Base-by-base conservation (phyloP, 2,329 filamentous ascomycete genomes). In the Aquanectria penicillioides region DNA sequence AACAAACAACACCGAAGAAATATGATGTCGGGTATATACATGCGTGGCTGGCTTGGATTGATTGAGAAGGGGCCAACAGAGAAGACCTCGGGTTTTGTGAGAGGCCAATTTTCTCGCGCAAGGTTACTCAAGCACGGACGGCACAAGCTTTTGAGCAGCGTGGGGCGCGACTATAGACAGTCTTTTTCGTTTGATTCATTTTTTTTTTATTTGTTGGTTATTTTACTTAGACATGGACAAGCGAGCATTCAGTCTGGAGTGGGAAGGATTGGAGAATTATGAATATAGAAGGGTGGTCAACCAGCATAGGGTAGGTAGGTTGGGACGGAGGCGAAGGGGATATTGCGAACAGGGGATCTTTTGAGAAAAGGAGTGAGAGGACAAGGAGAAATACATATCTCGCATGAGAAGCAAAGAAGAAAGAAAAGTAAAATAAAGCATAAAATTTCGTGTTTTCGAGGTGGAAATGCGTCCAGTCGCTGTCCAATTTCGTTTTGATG, bases 281-380 rank as follows among this genome's bases (percentile, higher is more conserved):
- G 57, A 62, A 28, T 64, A 68, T 69, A 69, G 67, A 69, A 41
- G 49, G 40, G 67, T 59, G 59, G 65, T 63, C 57, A 57, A 51
- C 57, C 63, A 67, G 47, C 28, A 22, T 25, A 26, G 43, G 23
- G 37, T 36, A 49, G 43, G 28, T 31, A 23, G 34, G 20, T 15
- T 22, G 38, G n/a, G 33, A 55, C 13, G 54, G 22, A 36, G 13
- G 36, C 17, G 41, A 25, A 37, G 15, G 33, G 17, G 22, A 15
- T 46, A 9, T 26, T 37, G 26, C 15, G 41, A 28, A 46, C n/a
- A n/a, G n/a, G n/a, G n/a, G n/a, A n/a, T n/a, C n/a, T n/a, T n/a
- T n/a, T n/a, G 34, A 5, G 26, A 22, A 10, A 25, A 17, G 26
- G 18, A 22, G 20, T 5, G 18, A 9, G 20, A 9, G 26, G 38